Base-by-base conservation (phyloP, 345 rosid species). In the Acer negundo region DNA sequence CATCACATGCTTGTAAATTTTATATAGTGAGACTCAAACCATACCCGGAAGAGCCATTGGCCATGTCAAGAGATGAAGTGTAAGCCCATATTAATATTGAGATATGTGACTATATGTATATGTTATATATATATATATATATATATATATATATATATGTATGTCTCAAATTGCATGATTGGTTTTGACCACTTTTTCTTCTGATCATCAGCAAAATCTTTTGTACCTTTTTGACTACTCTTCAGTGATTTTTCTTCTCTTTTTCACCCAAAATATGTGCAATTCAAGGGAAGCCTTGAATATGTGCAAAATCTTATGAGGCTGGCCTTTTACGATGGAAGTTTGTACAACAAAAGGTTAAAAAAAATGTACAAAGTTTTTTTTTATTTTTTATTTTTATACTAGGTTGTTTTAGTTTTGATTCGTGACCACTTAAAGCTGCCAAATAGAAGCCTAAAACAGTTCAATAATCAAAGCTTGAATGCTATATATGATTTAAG, bases 131-230 rank as follows among this genome's bases (percentile, higher is more conserved):
- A 3, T 47, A 47, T 47, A 47, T 47, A 47, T 47, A 49, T 49
- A n/a, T n/a, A 31, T 31, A 28, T 28, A 28, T 28, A 3, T 47
- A 47, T 47, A 47, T 47, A 47, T 47, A 49, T 49, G 13, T 87
- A 86, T 87, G 77, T 69, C 87, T 87, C 84, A 22, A 56, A 56
- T 20, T 62, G 71, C 84, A 88, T 91, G 83, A 91, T 94, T 94
- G 93, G 87, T 53, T 89, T 94, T 94, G 98, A 92, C 95, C 76
- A 86, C 97, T 85, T 92, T 56, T 86, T 79, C 74, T 70, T 80
- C 80, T 56, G 47, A 17, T 56, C 23, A 56, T 20, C 62, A 76
- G 51, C 70, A 82, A 85, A 77, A 85, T 84, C 88, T 77, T 62
- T 8, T 6, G 62, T n/a, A 78, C 68, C 82, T 74, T 85, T 87